Evolutionary conservation across 805 yeast genomes (phyloP).

Genomic region (Hanseniaspora singularis): DNA sequence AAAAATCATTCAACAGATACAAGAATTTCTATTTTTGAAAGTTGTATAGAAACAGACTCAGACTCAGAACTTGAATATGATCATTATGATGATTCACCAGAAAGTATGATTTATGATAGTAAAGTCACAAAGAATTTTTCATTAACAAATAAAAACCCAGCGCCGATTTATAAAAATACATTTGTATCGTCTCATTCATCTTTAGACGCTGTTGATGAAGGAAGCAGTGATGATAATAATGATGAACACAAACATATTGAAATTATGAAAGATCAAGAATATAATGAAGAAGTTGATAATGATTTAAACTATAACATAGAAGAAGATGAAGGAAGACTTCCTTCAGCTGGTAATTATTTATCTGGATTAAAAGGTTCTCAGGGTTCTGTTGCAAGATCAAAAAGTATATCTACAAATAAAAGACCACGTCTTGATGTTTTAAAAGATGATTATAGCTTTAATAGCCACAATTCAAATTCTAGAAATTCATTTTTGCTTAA

Average conservation of each 20-base stretch:
- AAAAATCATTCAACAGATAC: not conserved
- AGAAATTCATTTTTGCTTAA: constrained; percentile 1
- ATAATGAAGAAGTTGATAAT: not conserved
- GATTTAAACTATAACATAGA: not conserved
- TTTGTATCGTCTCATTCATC: constrained; percentile 1
- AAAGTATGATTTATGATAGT: not conserved
- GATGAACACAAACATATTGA: not conserved
- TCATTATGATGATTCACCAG: not conserved
- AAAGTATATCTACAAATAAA: constrained; percentile 8
- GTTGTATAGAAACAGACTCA: constrained; percentile 11
- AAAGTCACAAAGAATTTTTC: not conserved
- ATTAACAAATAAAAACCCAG: not conserved
- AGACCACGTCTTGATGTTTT: not conserved
- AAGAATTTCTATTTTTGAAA: constrained; percentile 8
- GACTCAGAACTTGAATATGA: constrained; percentile 1
- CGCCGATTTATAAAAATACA: not conserved
- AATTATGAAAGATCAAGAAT: not conserved
- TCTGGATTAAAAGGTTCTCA: not conserved
- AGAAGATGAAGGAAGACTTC: constrained; percentile 7
- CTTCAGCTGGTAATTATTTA: constrained; percentile 12
- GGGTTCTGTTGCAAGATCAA: constrained; percentile 6
- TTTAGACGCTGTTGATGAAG: constrained; percentile 1
- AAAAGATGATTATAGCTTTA: not conserved
- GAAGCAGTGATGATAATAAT: not conserved
- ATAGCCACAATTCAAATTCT: not conserved